Conservation (phyloP, 2,329 filamentous ascomycete genomes). For the Ceratocystis eucalypticola region DNA sequence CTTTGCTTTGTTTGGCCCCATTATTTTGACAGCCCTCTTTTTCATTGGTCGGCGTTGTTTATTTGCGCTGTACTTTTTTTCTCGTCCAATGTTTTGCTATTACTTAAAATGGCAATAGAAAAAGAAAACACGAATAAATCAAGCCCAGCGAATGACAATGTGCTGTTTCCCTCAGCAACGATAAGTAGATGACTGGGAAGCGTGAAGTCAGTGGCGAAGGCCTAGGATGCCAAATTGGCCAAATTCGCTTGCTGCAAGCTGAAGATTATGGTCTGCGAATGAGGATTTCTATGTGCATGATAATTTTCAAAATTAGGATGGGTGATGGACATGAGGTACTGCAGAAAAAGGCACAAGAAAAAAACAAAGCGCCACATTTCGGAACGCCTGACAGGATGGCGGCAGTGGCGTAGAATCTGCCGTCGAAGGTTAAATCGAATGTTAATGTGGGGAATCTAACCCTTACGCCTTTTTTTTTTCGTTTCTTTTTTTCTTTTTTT, state of each 20-base stretch:
- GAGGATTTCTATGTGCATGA: background rate
- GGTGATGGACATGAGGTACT: no score
- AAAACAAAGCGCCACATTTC: background rate
- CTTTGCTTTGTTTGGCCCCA: background rate
- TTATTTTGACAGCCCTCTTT: conserved; percentile 2
- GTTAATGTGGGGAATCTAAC: background rate
- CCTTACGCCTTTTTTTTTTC: background rate
- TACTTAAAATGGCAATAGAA: background rate
- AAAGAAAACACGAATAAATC: background rate
- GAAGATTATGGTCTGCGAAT: background rate
- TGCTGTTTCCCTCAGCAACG: background rate
- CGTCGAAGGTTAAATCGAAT: background rate
- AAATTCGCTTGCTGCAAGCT: background rate
- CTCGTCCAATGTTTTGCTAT: conserved; percentile 4
- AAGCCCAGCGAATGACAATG: background rate
- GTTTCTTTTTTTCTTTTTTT: background rate
- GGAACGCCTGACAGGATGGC: background rate
- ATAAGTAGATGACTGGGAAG: no score
- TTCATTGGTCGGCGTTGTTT: background rate
- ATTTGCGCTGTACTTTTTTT: background rate
- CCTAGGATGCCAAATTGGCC: background rate
- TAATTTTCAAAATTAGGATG: no score
- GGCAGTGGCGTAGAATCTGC: background rate
- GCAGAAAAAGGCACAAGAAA: background rate
- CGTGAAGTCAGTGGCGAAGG: no score